Evolutionary conservation across 176 grass and related monocot genomes (phyloP), one percentile per base, ranked within the genome.

Genomic region (Bolboschoenus planiculmis): DNA sequence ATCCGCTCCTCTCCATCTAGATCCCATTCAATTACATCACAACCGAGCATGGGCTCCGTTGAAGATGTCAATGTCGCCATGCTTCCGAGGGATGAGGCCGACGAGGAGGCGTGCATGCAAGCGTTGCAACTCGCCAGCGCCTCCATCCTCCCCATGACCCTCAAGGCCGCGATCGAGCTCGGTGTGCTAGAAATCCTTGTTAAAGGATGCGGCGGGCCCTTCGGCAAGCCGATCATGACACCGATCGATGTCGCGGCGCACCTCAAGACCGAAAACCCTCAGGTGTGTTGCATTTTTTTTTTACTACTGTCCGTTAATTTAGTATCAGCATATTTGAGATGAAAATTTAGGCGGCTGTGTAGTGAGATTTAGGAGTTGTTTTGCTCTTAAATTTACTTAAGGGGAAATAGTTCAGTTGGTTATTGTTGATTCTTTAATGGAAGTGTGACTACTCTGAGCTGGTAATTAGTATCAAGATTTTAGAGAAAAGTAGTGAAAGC

Each of bases 121-220:
- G 92, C 95, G 1, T 0, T 98, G 81, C 89, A 87, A 85, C 95
- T 98, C 78, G 85, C 29, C 46, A 93, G 90, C 60, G 68, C 92
- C 26, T 98, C 95, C 30, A 88, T 98, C 87, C 95, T 92, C 46
- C 92, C 95, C 18, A 98, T 98, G 95, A 98, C 95, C 34, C 95
- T 98, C 1, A 98, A 98, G 85, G 93, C 88, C 51, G 92, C 95
- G 23, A 86, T 97, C 37, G 95, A 97, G 85, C 92, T 97, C 15
- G 92, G 84, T 24, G 85, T 97, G 18, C 95, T 97, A 0, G 95
- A 94, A 48, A 91, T 70, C 51, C 87, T 97, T 31, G 84, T 79
- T 68, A 7, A 20, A n/a, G 50, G 67, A 50, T 78, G 57, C 11
- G 85, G 85, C 10, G 70, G 80, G n/a, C 80, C 80, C 35, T 66